phyloP scores from a whole-genome alignment of 768 basidiomycete genomes.

The Leccinum boreale region DNA sequence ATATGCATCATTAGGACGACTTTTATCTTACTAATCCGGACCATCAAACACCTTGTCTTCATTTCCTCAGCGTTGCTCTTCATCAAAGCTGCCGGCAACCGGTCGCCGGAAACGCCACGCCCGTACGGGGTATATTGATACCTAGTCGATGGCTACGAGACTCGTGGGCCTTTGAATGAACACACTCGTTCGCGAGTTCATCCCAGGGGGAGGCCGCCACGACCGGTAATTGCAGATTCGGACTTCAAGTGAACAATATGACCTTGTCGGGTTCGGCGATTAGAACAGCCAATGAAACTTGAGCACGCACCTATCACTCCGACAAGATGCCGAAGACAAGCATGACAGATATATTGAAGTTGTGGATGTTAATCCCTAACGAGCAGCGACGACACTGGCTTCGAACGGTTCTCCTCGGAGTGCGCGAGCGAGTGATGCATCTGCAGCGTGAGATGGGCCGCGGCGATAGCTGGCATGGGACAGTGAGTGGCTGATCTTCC shows the following conservation, averaged over 20 bases:
- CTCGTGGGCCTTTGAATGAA: background rate
- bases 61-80: slow-evolving; percentile 1
- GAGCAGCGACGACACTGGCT: slow-evolving; percentile 1
- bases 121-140: background rate
- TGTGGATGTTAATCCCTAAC: slow-evolving; percentile 24
- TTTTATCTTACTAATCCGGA: slow-evolving; percentile 19
- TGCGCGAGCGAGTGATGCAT: slow-evolving; percentile 1
- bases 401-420: slow-evolving; percentile 27
- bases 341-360: slow-evolving; percentile 8
- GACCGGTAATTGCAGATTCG: slow-evolving; percentile 6
- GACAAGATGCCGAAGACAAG: slow-evolving; percentile 6
- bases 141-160: background rate
- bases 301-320: slow-evolving; percentile 11
- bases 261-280: slow-evolving; percentile 16
- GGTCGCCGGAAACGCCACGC: slow-evolving; percentile 22
- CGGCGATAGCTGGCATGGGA: slow-evolving; percentile 20
- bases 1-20: slow-evolving; percentile 7
- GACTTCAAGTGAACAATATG: slow-evolving; percentile 10
- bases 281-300: slow-evolving; percentile 4
- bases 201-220: background rate
- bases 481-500: slow-evolving; percentile 8
- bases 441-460: slow-evolving; percentile 19
- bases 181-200: background rate
- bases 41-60: slow-evolving; percentile 7
- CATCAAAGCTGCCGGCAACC: slow-evolving; percentile 6